Evolutionary conservation across 495 filamentous ascomycete species (phyloP), one percentile per base, ranked within the genome.

Genomic region (Xylaria venustula): DNA sequence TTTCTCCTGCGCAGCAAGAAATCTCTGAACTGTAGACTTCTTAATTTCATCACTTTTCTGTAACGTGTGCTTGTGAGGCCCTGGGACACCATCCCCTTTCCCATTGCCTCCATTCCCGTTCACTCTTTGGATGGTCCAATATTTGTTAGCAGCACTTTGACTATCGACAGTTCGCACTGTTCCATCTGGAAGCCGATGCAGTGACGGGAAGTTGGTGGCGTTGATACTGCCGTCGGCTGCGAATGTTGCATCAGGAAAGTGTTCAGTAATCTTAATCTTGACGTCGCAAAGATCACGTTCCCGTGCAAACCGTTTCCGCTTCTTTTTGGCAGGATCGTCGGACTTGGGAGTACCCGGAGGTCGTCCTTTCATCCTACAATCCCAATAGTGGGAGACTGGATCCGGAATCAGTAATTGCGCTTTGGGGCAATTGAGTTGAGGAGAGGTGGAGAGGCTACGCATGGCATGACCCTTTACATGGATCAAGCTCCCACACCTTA

Each of bases 261-360:
- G 90, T 71, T 96, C 90, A 3, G 90, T 91, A 56, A 96, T 92
- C 74, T 94, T 95, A 70, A 96, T 93, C 72, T 94, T 95, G 63
- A 95, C 90, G 71, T 94, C 90, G 73, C 91, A 96, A 22, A 93
- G 81, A 71, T 94, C 88, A 0, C 88, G 82, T 68, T 90, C 85
- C 41, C 91, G 79, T 20, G 87, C 88, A 14, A 82, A 85, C 22
- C 91, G 88, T 73, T 93, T 94, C 51, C 91, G 83, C 74, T 94
- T 95, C 79, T 92, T 94, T 75, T 92, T 93, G 65, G 87, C 90
- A 0, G 91, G 91, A 65, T 95, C 90, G 36, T 90, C 82, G 25
- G 90, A 91, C 69, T 93, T 93, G 47, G 89, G 87, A 26, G 90
- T 94, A 20, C 91, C 91, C 0, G 91, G 85, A 5, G 91, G 89